phyloP scores from a whole-genome alignment of 192 early-diverging fungal species.

The Coemansia sp. region DNA sequence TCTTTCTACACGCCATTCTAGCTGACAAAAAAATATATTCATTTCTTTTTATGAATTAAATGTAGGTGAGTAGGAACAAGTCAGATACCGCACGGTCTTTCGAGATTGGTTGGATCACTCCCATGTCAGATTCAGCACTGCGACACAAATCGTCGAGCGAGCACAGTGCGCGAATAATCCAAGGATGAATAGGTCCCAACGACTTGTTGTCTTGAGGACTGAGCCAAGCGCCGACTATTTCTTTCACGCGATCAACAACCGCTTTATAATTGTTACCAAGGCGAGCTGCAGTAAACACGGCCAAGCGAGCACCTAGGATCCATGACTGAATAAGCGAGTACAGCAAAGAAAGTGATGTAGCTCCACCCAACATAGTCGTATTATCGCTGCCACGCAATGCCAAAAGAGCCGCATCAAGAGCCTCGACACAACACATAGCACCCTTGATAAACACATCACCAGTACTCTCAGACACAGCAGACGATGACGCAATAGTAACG shows the following conservation, averaged over 20 bases:
- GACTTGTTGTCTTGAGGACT: background rate
- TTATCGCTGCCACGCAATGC: conserved; percentile 9
- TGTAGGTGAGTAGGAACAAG: conserved; percentile 37
- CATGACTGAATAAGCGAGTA: conserved; percentile 51
- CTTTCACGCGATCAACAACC: conserved; percentile 10
- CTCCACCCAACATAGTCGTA: conserved; percentile 19
- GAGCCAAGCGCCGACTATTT: conserved; percentile 24
- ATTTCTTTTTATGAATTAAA: conserved; percentile 7
- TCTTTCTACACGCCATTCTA: conserved; percentile 24
- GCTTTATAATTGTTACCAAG: background rate
- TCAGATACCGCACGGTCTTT: conserved; percentile 26
- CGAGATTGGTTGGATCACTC: background rate
- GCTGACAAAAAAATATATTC: background rate
- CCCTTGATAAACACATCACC: conserved; percentile 7
- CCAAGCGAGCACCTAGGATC: conserved; percentile 49
- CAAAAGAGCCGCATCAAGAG: conserved; percentile 23
- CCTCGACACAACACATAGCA: conserved; percentile 36
- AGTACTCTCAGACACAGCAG: background rate
- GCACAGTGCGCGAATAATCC: conserved; percentile 32
- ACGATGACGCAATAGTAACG: conserved; percentile 22
- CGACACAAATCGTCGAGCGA: conserved; percentile 10
- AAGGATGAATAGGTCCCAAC: conserved; percentile 42
- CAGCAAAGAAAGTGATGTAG: conserved; percentile 30
- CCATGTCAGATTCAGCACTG: background rate
- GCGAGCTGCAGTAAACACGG: conserved; percentile 32